A percentile compares a stretch with the other conserved stretches of the same genome.
Evolutionary conservation across 371 early-diverging fungal genomes (phyloP).

Genomic region (Syncephalastrum racemosum): DNA sequence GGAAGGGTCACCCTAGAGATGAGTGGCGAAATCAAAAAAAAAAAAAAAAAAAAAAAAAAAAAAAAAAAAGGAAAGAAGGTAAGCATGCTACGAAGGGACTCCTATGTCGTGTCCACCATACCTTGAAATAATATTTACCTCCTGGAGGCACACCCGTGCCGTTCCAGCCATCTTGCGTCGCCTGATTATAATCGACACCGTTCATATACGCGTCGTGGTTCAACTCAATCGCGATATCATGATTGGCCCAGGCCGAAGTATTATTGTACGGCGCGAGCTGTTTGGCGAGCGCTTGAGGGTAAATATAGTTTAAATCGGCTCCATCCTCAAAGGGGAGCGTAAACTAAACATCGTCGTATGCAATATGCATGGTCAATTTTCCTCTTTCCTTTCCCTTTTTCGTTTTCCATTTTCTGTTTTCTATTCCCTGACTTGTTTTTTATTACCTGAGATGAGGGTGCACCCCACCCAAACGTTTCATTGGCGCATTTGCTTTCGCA

Average conservation of each 20-base stretch:
- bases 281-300: constrained; percentile 50
- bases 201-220: constrained; percentile 47
- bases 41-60: no score
- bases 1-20: constrained; percentile 23
- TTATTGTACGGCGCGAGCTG: constrained; percentile 42
- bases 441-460: constrained; percentile 41
- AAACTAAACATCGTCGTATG: constrained; percentile 17
- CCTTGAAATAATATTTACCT: constrained; percentile 45
- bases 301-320: constrained; percentile 45
- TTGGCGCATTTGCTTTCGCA: constrained; percentile 37
- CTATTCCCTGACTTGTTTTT: not conserved
- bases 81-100: no score
- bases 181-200: constrained; percentile 24
- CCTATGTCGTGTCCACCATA: constrained; percentile 6
- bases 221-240: constrained; percentile 42
- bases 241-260: constrained; percentile 34
- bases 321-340: constrained; percentile 41
- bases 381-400: not conserved
- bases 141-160: constrained; percentile 32
- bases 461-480: constrained; percentile 41
- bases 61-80: no score
- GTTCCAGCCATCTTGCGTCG: constrained; percentile 31
- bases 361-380: not conserved
- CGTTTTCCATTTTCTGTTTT: not conserved
- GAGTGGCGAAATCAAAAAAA: no score